Percentiles rank a stretch among this genome's conserved stretches.
These are phyloP conservation scores for Conticribra weissflogii DNA, from an alignment of 108 stramenopile genomes.

Conservation along the genomic window DNA sequence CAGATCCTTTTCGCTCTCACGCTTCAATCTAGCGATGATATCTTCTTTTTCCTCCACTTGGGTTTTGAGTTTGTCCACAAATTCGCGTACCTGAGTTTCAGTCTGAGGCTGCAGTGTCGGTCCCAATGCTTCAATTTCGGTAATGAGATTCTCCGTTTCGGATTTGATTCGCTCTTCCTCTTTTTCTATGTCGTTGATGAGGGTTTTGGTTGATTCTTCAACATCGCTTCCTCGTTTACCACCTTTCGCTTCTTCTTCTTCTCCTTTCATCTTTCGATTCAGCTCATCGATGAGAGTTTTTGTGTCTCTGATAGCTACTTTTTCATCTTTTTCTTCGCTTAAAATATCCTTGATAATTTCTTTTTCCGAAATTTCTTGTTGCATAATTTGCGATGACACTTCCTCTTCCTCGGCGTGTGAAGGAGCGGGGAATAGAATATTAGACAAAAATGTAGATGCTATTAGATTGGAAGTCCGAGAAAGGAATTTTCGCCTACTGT, in stretches of 20 bases:
- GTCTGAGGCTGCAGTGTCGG: constrained; percentile 19
- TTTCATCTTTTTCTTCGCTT: constrained; percentile 42
- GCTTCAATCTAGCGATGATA: constrained; percentile 44
- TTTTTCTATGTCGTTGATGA: constrained; percentile 9
- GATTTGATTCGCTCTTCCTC: constrained; percentile 44
- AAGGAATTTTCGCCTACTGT: constrained; percentile 5
- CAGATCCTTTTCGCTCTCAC: constrained; percentile 34
- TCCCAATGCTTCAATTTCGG: constrained; percentile 45
- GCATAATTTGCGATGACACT: constrained; percentile 17
- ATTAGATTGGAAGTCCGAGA: neutral
- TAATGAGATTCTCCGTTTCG: constrained; percentile 46
- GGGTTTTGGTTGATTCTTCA: constrained; percentile 1
- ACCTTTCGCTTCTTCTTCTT: constrained; percentile 16
- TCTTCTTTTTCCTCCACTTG: constrained; percentile 47
- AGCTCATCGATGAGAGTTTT: constrained; percentile 35
- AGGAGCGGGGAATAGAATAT: neutral
- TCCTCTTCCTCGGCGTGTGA: neutral
- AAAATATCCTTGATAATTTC: constrained; percentile 17
- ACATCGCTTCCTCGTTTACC: constrained; percentile 21
- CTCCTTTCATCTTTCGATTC: constrained; percentile 32
- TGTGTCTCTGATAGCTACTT: constrained; percentile 34
- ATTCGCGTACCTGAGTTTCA: constrained; percentile 29
- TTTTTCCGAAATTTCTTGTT: constrained; percentile 29
- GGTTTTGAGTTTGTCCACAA: constrained; percentile 47
- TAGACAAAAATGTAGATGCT: neutral